phyloP scores from a whole-genome alignment of 352 stramenopile genomes.

The Phytopythium mirpurense region DNA sequence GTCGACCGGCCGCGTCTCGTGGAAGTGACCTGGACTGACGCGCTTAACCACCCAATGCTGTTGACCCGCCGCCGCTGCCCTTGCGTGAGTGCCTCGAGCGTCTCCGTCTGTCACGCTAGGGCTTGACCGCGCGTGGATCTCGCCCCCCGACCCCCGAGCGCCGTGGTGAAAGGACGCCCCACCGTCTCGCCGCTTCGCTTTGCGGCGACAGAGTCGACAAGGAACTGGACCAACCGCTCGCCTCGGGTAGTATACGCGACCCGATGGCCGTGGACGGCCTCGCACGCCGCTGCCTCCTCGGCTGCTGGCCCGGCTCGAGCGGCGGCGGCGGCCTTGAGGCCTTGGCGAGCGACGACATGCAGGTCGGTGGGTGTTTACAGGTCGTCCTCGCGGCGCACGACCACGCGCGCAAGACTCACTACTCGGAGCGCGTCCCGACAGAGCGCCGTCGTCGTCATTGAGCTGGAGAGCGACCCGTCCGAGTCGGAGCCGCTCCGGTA shows the following conservation, averaged over 20 bases:
- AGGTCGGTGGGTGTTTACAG: not conserved
- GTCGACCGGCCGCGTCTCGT: conserved; percentile 1
- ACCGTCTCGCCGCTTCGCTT: not conserved
- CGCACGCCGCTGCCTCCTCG: conserved; percentile 1
- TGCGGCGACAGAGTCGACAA: no score
- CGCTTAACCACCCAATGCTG: no score
- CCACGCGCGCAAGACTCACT: no score
- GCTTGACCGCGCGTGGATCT: no score
- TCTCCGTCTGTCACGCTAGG: no score
- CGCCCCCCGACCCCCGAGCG: no score
- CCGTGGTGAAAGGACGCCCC: no score
- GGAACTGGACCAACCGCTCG: no score
- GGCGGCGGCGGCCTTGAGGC: not conserved
- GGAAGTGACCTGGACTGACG: conserved; percentile 1
- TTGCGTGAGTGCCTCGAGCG: not conserved
- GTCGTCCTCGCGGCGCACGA: no score
- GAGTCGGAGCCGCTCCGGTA: not conserved
- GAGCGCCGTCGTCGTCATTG: conserved; percentile 2
- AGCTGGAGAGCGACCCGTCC: not conserved
- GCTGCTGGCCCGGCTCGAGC: conserved; percentile 1
- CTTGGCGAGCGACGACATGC: not conserved
- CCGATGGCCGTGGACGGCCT: not conserved
- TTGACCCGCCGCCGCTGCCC: not conserved
- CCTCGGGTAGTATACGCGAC: no score
- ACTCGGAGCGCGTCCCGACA: no score